Evolutionary conservation across 768 basidiomycete species (phyloP).

Genomic region (Leucogyrophana mollusca): DNA sequence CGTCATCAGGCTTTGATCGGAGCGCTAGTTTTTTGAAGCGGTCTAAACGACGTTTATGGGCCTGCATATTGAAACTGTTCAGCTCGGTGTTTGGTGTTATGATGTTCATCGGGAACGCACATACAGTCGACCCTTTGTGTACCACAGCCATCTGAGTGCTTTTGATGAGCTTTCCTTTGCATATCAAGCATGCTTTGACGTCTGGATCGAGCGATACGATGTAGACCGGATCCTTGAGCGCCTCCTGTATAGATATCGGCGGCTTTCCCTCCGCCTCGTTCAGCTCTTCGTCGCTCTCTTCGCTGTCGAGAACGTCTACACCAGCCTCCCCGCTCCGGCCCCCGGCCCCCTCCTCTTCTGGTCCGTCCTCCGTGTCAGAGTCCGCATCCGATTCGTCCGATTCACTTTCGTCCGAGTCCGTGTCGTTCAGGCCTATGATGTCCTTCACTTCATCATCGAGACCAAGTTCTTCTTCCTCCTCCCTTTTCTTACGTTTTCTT

Average conservation of each 20-base stretch:
- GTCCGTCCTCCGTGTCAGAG: conserved; percentile 17
- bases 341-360: conserved; percentile 13
- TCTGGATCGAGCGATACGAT: conserved; percentile 54
- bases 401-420: conserved; percentile 69
- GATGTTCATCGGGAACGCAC: conserved; percentile 28
- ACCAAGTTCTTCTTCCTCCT: conserved; percentile 65
- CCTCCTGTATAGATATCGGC: conserved; percentile 55
- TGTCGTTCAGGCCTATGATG: conserved; percentile 66
- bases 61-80: conserved; percentile 38
- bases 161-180: conserved; percentile 74
- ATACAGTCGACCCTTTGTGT: conserved; percentile 64
- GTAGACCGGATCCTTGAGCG: conserved; percentile 63
- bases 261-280: conserved; percentile 33
- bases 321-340: conserved; percentile 19
- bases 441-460: conserved; percentile 64
- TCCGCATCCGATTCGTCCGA: conserved; percentile 41
- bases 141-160: conserved; percentile 50
- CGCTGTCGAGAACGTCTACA: conserved; percentile 25
- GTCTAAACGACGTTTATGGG: conserved; percentile 59
- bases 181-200: conserved; percentile 60
- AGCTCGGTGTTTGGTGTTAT: too few species aligned
- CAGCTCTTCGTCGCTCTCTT: conserved; percentile 19
- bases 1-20: conserved; percentile 38
- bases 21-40: conserved; percentile 45
- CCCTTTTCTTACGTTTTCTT: conserved; percentile 57